A percentile compares a stretch with the other conserved stretches of the same genome.
phyloP scores from a whole-genome alignment of 2,329 filamentous ascomycete genomes.

The Penicillium sp. region DNA sequence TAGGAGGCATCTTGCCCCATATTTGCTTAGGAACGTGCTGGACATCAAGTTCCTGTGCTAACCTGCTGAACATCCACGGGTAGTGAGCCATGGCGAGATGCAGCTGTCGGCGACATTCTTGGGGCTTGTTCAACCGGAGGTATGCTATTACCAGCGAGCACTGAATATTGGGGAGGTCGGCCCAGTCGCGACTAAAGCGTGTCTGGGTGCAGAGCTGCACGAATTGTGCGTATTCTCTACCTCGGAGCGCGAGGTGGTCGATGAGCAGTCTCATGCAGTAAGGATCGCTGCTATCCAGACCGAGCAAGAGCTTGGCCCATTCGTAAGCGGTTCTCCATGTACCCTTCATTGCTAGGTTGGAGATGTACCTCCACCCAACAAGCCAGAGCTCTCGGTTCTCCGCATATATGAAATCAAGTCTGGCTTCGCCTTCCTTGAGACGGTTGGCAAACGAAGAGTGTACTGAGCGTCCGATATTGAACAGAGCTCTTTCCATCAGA shows the following conservation, averaged over 20 bases:
- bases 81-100: conserved; percentile 67
- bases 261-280: conserved; percentile 79
- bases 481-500: conserved; percentile 84
- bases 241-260: conserved; percentile 80
- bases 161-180: conserved; percentile 66
- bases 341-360: conserved; percentile 81
- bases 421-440: conserved; percentile 73
- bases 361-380: conserved; percentile 83
- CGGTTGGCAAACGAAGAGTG: conserved; percentile 78
- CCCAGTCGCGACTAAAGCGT: conserved; percentile 52
- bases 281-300: conserved; percentile 73
- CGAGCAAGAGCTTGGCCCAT: conserved; percentile 83
- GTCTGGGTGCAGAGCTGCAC: conserved; percentile 63
- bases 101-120: conserved; percentile 65
- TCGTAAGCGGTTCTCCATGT: conserved; percentile 91
- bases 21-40: conserved; percentile 73
- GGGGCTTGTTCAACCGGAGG: conserved; percentile 66
- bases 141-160: conserved; percentile 77
- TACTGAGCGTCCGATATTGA: conserved; percentile 86
- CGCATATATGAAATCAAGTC: conserved; percentile 74
- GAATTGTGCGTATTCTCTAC: conserved; percentile 73
- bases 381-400: conserved; percentile 95
- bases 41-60: conserved; percentile 79
- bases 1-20: conserved; percentile 74
- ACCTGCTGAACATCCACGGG: conserved; percentile 79